phyloP scores from a whole-genome alignment of 306 rosid species.

The Begonia peltatifolia region DNA sequence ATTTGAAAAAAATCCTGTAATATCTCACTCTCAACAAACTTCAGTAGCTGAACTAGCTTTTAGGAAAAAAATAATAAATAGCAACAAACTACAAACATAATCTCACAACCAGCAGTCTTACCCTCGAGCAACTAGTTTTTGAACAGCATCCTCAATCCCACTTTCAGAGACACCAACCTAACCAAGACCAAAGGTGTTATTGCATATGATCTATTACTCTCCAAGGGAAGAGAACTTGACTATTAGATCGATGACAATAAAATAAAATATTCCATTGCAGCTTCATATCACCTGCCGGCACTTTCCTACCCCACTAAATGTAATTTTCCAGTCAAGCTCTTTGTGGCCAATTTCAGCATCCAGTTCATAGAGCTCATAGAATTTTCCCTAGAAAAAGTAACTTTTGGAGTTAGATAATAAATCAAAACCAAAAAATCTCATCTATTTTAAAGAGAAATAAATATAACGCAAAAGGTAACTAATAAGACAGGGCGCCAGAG shows the following conservation, averaged over 20 bases:
- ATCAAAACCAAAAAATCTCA: neutral
- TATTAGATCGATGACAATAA: neutral
- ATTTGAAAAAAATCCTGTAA: no score
- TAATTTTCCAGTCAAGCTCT: slow-evolving; percentile 98
- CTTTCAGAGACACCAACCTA: slow-evolving; percentile 97
- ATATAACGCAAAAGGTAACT: neutral
- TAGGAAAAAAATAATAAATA: neutral
- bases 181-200: slow-evolving; percentile 10
- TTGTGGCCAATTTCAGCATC: slow-evolving; percentile 98
- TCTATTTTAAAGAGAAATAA: neutral
- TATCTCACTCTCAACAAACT: no score
- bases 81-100: neutral
- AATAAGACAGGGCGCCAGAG: no score
- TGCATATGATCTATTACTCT: slow-evolving; percentile 4
- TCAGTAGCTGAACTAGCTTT: slow-evolving; percentile 1
- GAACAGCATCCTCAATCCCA: slow-evolving; percentile 94
- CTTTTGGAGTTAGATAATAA: no score
- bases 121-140: slow-evolving; percentile 91
- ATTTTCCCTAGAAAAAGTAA: slow-evolving; percentile 54
- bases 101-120: slow-evolving; percentile 25
- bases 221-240: slow-evolving; percentile 3
- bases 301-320: slow-evolving; percentile 91
- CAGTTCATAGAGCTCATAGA: slow-evolving; percentile 88
- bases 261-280: slow-evolving; percentile 3
- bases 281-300: slow-evolving; percentile 71